A percentile compares a stretch with the other conserved stretches of the same genome.
phyloP scores from a whole-genome alignment of 768 basidiomycete species.

The Psilocybe sp. region DNA sequence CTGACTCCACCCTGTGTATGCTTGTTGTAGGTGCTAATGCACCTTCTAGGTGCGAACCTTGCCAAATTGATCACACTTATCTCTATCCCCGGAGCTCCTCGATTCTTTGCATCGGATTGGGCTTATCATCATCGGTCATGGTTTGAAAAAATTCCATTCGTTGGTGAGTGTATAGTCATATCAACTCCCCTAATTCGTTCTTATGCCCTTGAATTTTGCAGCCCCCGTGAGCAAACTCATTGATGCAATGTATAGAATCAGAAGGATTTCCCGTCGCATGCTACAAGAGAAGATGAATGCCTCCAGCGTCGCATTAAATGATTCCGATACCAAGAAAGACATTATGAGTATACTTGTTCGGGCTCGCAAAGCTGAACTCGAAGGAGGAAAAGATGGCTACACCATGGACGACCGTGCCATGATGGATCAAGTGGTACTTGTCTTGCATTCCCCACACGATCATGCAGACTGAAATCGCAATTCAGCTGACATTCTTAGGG shows the following conservation, averaged over 20 bases:
- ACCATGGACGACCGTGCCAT: conserved; percentile 45
- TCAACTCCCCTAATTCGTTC: background rate
- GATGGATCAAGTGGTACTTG: conserved; percentile 46
- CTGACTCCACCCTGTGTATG: background rate
- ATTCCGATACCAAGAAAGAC: conserved; percentile 40
- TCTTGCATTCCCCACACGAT: background rate
- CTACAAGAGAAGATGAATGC: conserved; percentile 39
- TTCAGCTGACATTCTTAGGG: conserved; percentile 39
- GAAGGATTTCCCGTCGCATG: conserved; percentile 35
- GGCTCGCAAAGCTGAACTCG: conserved; percentile 35
- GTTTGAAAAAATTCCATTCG: conserved; percentile 20
- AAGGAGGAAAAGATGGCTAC: conserved; percentile 30
- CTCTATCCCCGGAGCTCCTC: conserved; percentile 31
- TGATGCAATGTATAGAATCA: conserved; percentile 41
- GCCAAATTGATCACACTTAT: conserved; percentile 33
- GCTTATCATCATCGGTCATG: conserved; percentile 32
- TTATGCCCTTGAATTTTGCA: conserved; percentile 3
- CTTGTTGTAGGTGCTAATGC: background rate
- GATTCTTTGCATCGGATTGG: conserved; percentile 31
- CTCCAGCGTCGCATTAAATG: conserved; percentile 26
- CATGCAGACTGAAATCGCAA: background rate
- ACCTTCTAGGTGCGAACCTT: conserved; percentile 22
- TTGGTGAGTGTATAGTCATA: conserved; percentile 12
- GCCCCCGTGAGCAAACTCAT: conserved; percentile 24
- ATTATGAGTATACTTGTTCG: conserved; percentile 48